Conservation (phyloP, 2,329 filamentous ascomycete genomes). For the Venturia asperata region DNA sequence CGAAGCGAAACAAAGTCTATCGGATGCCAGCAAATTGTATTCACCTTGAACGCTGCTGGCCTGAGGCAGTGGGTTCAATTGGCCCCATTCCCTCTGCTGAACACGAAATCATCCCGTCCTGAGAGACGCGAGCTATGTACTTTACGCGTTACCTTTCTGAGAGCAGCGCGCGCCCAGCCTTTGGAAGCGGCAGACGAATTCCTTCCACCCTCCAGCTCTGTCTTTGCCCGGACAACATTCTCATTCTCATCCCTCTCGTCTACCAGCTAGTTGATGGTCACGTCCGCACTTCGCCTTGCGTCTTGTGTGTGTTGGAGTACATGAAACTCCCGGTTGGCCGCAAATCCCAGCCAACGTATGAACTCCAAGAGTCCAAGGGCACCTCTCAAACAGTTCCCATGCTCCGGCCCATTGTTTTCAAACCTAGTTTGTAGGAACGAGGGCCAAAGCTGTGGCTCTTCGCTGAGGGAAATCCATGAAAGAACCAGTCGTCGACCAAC, state of each 20-base stretch:
- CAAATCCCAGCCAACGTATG: neutral
- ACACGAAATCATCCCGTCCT: slow-evolving; percentile 9
- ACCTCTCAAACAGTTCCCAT: slow-evolving; percentile 1
- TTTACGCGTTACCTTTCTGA: slow-evolving; percentile 4
- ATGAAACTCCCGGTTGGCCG: neutral
- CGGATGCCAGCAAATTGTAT: neutral
- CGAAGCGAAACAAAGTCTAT: slow-evolving; percentile 6
- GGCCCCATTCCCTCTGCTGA: neutral
- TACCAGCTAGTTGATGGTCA: neutral
- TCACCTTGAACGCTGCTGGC: neutral
- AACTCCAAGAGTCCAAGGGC: neutral
- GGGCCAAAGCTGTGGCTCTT: neutral
- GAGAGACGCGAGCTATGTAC: neutral
- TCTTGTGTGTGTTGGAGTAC: neutral
- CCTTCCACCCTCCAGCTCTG: neutral
- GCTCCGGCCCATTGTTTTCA: slow-evolving; percentile 5
- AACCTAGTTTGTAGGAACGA: slow-evolving; percentile 7
- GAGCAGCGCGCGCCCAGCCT: neutral
- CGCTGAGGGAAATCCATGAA: neutral
- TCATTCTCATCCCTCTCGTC: neutral
- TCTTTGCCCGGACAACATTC: slow-evolving; percentile 1
- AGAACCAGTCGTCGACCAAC: neutral
- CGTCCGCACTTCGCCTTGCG: neutral
- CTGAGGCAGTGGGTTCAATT: neutral
- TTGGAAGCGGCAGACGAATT: neutral